Base-by-base conservation (phyloP, 2,329 filamentous ascomycete genomes). In the Colletotrichum chlorophyti region DNA sequence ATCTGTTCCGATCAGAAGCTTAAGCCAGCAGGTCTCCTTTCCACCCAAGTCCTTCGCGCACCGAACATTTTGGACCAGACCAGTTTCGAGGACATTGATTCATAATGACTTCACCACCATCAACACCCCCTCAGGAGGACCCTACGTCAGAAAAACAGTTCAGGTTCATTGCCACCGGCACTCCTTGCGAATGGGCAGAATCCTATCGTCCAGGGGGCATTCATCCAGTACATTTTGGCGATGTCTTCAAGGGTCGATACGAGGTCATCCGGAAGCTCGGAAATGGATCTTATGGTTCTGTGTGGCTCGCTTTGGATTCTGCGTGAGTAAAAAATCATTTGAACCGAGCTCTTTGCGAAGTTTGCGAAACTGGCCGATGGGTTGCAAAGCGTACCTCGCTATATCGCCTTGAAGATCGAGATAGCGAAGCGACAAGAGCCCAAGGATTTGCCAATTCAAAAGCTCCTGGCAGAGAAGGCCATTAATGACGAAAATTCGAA, bases 361-460 rank as follows among this genome's bases (percentile, higher is more conserved):
- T 0, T 11, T 12, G 3, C 4, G 14, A 9, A 15, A 15, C 1
- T 5, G 15, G 4, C 37, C 24, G 14, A 21, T 27, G 6, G 7
- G 27, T 37, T 1, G 35, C 24, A 9, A 27, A 26, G 26, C 40
- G 11, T n/a, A 11, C 4, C 23, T 21, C 14, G 26, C 19, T 66
- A 71, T 35, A 61, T 68, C n/a, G 70, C 68, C 0, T 37, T 72
- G 10, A 71, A 72, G 41, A 58, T 71, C 7, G 65, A 70, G 17
- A 62, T 61, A 4, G 60, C 69, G 2, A 62, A 66, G 7, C 7
- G 64, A 32, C 12, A 52, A 37, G 3, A 29, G 48, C 10, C 26
- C 8, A 49, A 23, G 58, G 4, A 52, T 58, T 3, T 64, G 7
- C 61, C 59, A 4, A 63, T 69, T 3, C 53, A 49, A 6, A 29